These are phyloP conservation scores for Phlebiopsis gigantea DNA, from an alignment of 768 basidiomycete genomes.

Conservation along the genomic window DNA sequence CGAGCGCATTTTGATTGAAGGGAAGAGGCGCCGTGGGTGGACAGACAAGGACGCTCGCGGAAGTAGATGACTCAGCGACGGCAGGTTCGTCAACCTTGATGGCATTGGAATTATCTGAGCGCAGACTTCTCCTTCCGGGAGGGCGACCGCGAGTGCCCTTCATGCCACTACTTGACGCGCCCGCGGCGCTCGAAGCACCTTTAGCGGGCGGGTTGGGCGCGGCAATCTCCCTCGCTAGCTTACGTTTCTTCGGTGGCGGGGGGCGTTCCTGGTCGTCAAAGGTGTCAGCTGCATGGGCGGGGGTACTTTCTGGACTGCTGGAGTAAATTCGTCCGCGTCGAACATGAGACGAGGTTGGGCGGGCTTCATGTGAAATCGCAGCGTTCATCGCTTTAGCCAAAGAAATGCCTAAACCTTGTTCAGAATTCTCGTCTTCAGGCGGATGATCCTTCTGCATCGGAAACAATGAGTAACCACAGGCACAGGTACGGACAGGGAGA, in stretches of 20 bases:
- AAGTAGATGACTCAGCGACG: background rate
- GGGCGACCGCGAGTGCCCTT: background rate
- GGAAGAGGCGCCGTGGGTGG: no score
- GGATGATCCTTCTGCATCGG: background rate
- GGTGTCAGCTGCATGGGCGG: constrained; percentile 41
- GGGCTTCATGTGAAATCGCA: background rate
- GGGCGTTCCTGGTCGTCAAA: constrained; percentile 40
- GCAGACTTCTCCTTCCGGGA: background rate
- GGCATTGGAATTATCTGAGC: background rate
- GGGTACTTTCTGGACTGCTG: background rate
- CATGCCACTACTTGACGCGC: background rate
- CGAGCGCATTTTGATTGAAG: no score
- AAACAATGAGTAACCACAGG: background rate
- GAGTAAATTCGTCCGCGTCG: background rate
- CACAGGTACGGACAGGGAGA: background rate
- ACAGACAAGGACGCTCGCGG: no score
- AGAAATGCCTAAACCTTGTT: background rate
- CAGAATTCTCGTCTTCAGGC: background rate
- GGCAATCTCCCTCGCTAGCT: background rate
- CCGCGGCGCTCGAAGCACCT: no score
- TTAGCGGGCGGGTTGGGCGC: background rate
- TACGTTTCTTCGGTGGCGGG: background rate
- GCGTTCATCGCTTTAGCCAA: background rate
- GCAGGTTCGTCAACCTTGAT: background rate
- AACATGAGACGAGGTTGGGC: background rate